Base-by-base conservation (phyloP, 1,284 basidiomycete genomes). In the Grifola frondosa region DNA sequence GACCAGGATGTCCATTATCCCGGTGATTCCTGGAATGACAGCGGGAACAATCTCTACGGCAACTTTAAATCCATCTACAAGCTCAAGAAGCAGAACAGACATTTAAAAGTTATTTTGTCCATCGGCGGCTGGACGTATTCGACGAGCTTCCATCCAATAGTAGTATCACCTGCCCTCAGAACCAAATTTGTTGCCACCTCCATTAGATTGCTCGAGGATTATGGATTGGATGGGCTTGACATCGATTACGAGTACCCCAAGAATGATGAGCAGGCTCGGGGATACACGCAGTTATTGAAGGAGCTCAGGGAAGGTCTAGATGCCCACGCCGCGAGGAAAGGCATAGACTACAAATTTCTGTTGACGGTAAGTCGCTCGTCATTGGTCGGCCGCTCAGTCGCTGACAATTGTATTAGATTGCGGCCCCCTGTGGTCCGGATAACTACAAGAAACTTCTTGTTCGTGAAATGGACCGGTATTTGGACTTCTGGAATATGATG, bases 401-500 rank as follows among this genome's bases (percentile, higher is more conserved):
- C 28, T 44, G 13, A 49, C 9, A 30, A 23, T 42, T 24, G 21
- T 29, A 23, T 44, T 30, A 91, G 88, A 86, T 95, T 44, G 92
- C 92, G 30, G 91, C 91, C 1, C 95, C 96, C 1, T 96, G 93
- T 64, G 96, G 96, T n/a, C 76, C 84, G 6, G 78, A 88, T 47
- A 83, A 97, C 57, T 92, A 92, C 67, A 71, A 84, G 61, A 84
- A 84, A 50, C 73, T 98, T 6, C 74, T 83, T 44, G 74, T 93
- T 28, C 67, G 63, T 17, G 90, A 89, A 49, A 98, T 99, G 95
- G 88, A 96, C 62, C 74, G 74, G 48, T 80, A 73, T 48, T 81
- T 99, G 20, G 90, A 94, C 57, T 94, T 97, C 62, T 98, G 94
- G 95, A 98, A 98, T 64, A 70, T 99, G 64, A 99, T 99, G 97